A percentile compares a stretch with the other conserved stretches of the same genome.
phyloP scores from a whole-genome alignment of 768 basidiomycete species.

The Sporobolomyces phaffii region DNA sequence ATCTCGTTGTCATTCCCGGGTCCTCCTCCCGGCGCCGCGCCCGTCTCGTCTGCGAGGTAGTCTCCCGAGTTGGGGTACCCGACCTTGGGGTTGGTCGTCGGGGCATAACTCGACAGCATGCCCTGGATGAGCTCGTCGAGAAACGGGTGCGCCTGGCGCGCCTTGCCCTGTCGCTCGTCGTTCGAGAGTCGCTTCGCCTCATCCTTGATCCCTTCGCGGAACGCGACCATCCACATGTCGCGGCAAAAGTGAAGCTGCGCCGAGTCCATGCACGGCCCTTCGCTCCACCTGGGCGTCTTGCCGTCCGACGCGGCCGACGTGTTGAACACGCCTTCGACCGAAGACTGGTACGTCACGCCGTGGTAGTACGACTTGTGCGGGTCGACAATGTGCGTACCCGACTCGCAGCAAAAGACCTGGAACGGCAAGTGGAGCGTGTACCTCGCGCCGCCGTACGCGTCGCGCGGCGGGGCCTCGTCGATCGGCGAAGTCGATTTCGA shows the following conservation, averaged over 20 bases:
- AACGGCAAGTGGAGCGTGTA: conserved; percentile 91
- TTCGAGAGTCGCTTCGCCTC: conserved; percentile 42
- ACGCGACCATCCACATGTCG: conserved; percentile 89
- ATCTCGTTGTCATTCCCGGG: conserved; percentile 31
- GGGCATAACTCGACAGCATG: conserved; percentile 34
- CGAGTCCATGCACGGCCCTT: conserved; percentile 87
- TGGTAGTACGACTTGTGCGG: conserved; percentile 93
- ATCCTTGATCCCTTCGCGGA: conserved; percentile 57
- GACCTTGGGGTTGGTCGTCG: conserved; percentile 18
- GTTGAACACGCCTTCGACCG: conserved; percentile 71
- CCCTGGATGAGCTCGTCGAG: conserved; percentile 41
- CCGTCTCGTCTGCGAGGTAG: conserved; percentile 40
- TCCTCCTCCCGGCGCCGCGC: conserved; percentile 30
- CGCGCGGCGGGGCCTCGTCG: conserved; percentile 86
- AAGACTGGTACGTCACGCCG: conserved; percentile 76
- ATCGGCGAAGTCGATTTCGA: conserved; percentile 87
- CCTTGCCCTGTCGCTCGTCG: conserved; percentile 35
- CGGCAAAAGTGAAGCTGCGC: conserved; percentile 97
- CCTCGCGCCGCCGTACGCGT: conserved; percentile 68
- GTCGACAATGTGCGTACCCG: conserved; percentile 93
- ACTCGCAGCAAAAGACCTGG: conserved; percentile 98
- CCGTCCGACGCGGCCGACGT: conserved; percentile 54
- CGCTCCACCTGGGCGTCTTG: conserved; percentile 57
- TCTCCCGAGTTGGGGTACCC: conserved; percentile 40
- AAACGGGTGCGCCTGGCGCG: conserved; percentile 39